Evolutionary conservation across 176 grass and related monocot genomes (phyloP).

Genomic region (Lolium perenne): DNA sequence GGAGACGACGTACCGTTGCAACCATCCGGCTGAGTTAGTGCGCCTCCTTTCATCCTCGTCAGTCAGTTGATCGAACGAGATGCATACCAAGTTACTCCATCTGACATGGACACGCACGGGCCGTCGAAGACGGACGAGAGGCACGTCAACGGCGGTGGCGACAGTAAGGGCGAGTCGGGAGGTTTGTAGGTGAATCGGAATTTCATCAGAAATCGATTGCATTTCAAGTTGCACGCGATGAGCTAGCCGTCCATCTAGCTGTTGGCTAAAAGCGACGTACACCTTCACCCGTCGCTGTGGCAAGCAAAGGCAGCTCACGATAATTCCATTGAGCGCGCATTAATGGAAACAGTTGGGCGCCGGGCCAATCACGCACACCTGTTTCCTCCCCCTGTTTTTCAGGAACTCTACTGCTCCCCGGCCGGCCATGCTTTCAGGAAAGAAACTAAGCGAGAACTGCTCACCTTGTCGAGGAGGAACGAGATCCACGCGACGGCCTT

Average conservation of each 20-base stretch:
- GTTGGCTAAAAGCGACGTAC: background rate
- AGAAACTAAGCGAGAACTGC: background rate
- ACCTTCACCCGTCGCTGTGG: background rate
- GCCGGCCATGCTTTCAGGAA: background rate
- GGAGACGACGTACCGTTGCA: background rate
- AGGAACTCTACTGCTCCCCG: background rate
- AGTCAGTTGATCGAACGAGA: background rate
- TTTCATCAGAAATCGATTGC: background rate
- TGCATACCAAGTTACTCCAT: too few relatives aligned
- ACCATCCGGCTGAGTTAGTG: background rate
- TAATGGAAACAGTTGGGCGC: constrained; percentile 4
- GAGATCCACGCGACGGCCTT: constrained; percentile 51
- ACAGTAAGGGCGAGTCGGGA: background rate
- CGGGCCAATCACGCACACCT: background rate
- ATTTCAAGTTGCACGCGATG: background rate
- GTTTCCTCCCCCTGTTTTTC: background rate
- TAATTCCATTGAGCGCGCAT: background rate
- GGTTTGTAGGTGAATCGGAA: background rate
- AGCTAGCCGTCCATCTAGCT: background rate
- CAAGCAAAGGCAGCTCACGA: constrained; percentile 17
- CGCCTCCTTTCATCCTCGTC: background rate
- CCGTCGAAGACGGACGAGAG: background rate
- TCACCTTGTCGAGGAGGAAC: constrained; percentile 84
- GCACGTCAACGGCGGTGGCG: background rate
- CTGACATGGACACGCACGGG: too few relatives aligned